phyloP scores from a whole-genome alignment of 2,329 filamentous ascomycete species.

The Colletotrichum magnum region DNA sequence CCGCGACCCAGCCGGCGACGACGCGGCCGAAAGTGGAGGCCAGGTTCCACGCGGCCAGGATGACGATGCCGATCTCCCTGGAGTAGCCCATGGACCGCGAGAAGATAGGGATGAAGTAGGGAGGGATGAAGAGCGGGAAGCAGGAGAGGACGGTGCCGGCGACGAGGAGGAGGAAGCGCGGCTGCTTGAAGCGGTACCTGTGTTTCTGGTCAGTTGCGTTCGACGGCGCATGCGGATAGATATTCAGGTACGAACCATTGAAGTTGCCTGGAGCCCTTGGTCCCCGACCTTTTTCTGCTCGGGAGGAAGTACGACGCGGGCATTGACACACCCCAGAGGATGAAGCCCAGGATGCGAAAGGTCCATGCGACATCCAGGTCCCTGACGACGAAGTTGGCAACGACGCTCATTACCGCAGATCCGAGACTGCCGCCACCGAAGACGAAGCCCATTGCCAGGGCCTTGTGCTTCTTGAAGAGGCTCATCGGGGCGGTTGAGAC shows the following conservation, averaged over 20 bases:
- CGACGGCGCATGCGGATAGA: too few relatives aligned
- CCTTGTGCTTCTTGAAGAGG: constrained; percentile 46
- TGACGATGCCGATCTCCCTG: constrained; percentile 42
- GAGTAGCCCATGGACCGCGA: constrained; percentile 44
- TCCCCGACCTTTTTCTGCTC: not conserved
- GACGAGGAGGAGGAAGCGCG: constrained; percentile 45
- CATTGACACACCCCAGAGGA: constrained; percentile 47
- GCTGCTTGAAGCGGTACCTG: constrained; percentile 46
- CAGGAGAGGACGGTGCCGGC: constrained; percentile 44
- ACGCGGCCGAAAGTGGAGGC: constrained; percentile 47
- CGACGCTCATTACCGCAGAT: constrained; percentile 47
- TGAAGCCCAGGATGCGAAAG: constrained; percentile 46
- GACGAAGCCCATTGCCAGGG: constrained; percentile 48
- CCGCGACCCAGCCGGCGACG: constrained; percentile 45
- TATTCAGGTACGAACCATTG: constrained; percentile 41
- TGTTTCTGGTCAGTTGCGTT: too few relatives aligned
- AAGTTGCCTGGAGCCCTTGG: constrained; percentile 32
- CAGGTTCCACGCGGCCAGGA: constrained; percentile 47
- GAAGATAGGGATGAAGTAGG: constrained; percentile 49
- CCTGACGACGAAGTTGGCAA: constrained; percentile 42
- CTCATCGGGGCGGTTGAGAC: constrained; percentile 46
- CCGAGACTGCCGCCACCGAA: constrained; percentile 47
- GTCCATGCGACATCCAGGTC: constrained; percentile 46
- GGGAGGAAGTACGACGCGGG: constrained; percentile 45
- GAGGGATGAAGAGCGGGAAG: constrained; percentile 47